Evolutionary conservation across 163 green algal species (phyloP), one percentile per base, ranked within the genome.

Genomic region (Volvox carteri): DNA sequence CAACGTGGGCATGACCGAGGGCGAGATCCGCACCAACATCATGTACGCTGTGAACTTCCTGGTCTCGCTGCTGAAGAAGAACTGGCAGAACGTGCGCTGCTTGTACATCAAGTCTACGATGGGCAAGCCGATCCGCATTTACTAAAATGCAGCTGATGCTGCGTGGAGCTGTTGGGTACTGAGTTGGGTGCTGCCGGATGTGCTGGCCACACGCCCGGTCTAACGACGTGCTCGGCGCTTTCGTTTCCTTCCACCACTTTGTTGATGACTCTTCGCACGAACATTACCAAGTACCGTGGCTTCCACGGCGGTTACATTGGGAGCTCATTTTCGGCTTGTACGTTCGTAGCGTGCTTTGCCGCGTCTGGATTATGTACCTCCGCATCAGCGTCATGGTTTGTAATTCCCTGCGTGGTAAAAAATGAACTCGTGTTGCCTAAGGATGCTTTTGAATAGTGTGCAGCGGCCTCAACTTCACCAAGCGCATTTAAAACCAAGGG

Each of bases 1-100:
- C 93, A 99, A 99, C 91, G 95, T 99, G 25, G 85, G 75, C 87
- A 98, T 99, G 97, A 91, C 93, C 18, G 98, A 99, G 85, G 95
- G 95, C 76, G 96, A 99, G 95, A 96, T 99, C 85, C 98, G 93
- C 18, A 95, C 92, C 86, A 96, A 96, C 92, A 93, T 96, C 86
- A 90, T 93, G 89, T 95, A 95, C 86, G 92, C 95, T 72, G 92
- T 99, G 94, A 99, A 99, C 95, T 99, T 99, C 96, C 91, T 99
- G 92, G 98, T 99, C 33, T 99, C 98, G 6, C 95, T 99, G 94
- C 95, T 99, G 62, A 99, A 99, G 96, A 99, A 99, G 98, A 99
- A 99, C 96, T 99, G 98, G 98, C 94, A 99, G 96, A 99, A 99
- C 94, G 98, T 99, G 50, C 96, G 96, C 91, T 98, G 93, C 89